phyloP scores from a whole-genome alignment of 306 rosid species.

The Mimosa bimucronata region DNA sequence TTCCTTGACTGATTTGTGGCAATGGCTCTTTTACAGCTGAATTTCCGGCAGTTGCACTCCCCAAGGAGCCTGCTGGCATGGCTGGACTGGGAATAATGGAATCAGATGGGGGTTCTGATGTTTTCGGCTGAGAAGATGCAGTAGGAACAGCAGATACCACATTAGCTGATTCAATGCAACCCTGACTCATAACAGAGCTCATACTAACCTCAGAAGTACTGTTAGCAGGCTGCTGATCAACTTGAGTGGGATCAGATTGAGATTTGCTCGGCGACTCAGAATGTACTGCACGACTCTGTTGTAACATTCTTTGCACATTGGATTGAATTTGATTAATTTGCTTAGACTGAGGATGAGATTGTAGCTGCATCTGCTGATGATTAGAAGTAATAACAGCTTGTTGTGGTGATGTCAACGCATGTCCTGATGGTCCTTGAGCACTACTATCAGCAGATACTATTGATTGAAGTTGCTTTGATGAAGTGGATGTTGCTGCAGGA shows the following conservation, averaged over 20 bases:
- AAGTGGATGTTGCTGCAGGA: slow-evolving; percentile 57
- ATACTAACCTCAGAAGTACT: slow-evolving; percentile 55
- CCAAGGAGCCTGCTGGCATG: slow-evolving; percentile 57
- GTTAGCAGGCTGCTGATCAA: slow-evolving; percentile 65
- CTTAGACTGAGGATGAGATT: slow-evolving; percentile 60
- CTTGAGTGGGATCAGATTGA: slow-evolving; percentile 63
- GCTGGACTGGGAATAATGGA: slow-evolving; percentile 57
- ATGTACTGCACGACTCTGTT: slow-evolving; percentile 62
- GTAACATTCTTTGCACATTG: slow-evolving; percentile 65
- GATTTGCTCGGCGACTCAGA: slow-evolving; percentile 60
- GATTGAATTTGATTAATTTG: slow-evolving; percentile 70
- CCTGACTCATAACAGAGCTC: slow-evolving; percentile 55
- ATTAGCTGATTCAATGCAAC: slow-evolving; percentile 56
- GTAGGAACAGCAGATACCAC: slow-evolving; percentile 52
- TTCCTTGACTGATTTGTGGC: slow-evolving; percentile 59
- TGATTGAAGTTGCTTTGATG: slow-evolving; percentile 69
- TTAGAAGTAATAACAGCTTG: slow-evolving; percentile 56
- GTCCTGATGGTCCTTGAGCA: slow-evolving; percentile 63
- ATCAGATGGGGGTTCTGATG: slow-evolving; percentile 64
- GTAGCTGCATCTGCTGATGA: slow-evolving; percentile 60
- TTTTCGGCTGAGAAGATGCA: slow-evolving; percentile 68
- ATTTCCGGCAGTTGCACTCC: slow-evolving; percentile 58
- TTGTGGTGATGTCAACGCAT: slow-evolving; percentile 56
- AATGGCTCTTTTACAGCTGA: slow-evolving; percentile 61
- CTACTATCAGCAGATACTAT: slow-evolving; percentile 65